Evolutionary conservation across 2,329 filamentous ascomycete species (phyloP).

Genomic region (Colletotrichum sp.): DNA sequence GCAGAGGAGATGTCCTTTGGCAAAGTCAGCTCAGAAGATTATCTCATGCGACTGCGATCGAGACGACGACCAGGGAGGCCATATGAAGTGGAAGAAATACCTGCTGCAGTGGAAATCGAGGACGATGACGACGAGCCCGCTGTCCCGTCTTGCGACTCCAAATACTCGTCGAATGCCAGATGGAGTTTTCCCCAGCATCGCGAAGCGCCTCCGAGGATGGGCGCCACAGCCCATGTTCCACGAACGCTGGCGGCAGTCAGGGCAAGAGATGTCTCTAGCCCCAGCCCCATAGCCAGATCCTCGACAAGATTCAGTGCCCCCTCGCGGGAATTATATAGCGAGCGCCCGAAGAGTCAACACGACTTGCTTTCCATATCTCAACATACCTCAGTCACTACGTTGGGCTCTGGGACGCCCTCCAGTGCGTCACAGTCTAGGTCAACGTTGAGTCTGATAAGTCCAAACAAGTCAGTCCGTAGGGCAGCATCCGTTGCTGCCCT

Average conservation of each 20-base stretch:
- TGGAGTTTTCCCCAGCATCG: background rate
- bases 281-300: background rate
- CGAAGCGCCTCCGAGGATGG: background rate
- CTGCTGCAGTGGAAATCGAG: conserved; percentile 7
- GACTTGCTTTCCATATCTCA: background rate
- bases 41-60: background rate
- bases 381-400: background rate
- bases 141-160: background rate
- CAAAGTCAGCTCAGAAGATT: conserved; percentile 11
- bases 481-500: background rate
- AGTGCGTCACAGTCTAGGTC: background rate
- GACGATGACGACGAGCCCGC: conserved; percentile 1
- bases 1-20: conserved; percentile 13
- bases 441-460: background rate
- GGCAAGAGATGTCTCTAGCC: background rate
- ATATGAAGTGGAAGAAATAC: background rate
- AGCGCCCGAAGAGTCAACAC: background rate
- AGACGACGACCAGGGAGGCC: conserved; percentile 4
- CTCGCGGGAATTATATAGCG: background rate
- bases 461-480: background rate
- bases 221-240: background rate
- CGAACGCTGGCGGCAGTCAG: background rate
- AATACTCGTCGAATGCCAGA: background rate
- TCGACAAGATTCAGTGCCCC: background rate
- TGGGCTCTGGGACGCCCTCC: background rate